These are phyloP conservation scores for Cucurbita moschata DNA, from an alignment of 306 rosid species.

Conservation along the genomic window DNA sequence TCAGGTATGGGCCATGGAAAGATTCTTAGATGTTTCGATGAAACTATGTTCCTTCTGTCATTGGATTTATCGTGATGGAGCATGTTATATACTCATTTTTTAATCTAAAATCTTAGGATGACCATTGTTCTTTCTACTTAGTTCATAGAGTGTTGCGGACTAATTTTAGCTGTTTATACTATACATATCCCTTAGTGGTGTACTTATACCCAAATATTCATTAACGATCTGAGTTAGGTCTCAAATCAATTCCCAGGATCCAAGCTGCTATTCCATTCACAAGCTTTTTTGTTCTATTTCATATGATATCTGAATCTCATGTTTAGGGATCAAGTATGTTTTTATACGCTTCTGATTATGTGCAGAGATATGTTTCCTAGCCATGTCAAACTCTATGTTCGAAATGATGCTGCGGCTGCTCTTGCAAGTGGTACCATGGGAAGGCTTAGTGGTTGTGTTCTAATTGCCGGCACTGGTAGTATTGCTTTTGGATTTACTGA, in stretches of 20 bases:
- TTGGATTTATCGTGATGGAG: neutral
- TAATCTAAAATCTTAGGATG: neutral
- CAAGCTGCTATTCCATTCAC: neutral
- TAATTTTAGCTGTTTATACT: neutral
- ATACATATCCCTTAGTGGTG: neutral
- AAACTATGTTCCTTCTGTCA: neutral
- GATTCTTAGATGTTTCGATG: neutral
- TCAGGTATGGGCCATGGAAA: slow-evolving; percentile 41
- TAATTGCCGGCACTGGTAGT: slow-evolving; percentile 85
- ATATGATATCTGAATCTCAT: neutral
- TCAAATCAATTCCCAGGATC: neutral
- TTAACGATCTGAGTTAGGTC: neutral
- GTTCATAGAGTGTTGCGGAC: neutral
- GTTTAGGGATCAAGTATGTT: neutral
- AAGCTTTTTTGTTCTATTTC: neutral
- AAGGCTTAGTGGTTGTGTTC: slow-evolving; percentile 79
- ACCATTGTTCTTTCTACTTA: neutral
- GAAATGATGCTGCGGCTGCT: slow-evolving; percentile 92
- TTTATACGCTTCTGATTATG: neutral
- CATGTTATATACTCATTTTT: neutral
- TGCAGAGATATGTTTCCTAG: slow-evolving; percentile 67
- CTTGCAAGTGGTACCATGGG: slow-evolving; percentile 89
- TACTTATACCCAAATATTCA: neutral
- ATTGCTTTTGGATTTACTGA: slow-evolving; percentile 83
- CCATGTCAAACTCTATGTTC: slow-evolving; percentile 67